These are phyloP conservation scores for Colletotrichum kahawae DNA, from an alignment of 2,329 filamentous ascomycete genomes.

Conservation along the genomic window DNA sequence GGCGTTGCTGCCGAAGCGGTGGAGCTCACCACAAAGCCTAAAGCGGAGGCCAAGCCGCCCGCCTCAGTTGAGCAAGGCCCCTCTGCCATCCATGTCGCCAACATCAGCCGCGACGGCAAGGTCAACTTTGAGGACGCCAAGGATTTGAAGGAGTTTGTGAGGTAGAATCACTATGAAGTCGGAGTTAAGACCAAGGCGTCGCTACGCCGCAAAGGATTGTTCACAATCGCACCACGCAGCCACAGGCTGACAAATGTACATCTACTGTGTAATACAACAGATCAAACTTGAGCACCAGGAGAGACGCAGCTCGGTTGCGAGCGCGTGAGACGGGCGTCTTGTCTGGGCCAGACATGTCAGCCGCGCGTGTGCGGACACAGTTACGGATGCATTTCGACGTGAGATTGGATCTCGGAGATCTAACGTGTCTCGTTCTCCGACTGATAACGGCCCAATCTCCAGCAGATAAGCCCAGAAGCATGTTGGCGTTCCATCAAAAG, in stretches of 20 bases:
- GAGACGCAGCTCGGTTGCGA: neutral
- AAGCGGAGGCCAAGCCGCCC: constrained; percentile 31
- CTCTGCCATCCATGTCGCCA: constrained; percentile 59
- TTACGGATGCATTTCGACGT: neutral
- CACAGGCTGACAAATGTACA: constrained; percentile 8
- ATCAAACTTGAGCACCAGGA: neutral
- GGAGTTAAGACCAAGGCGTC: neutral
- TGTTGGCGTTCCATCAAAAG: neutral
- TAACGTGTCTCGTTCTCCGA: neutral
- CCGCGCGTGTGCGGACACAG: neutral
- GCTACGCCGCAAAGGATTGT: neutral
- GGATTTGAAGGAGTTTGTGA: constrained; percentile 61
- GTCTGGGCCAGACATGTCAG: neutral
- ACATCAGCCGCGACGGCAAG: constrained; percentile 65
- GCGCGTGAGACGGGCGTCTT: neutral
- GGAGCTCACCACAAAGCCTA: constrained; percentile 47
- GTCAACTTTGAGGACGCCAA: constrained; percentile 69
- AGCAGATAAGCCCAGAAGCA: neutral
- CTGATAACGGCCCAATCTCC: neutral
- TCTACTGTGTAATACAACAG: constrained; percentile 21
- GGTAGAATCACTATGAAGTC: constrained; percentile 28
- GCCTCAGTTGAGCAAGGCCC: constrained; percentile 37
- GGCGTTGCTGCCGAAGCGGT: constrained; percentile 70
- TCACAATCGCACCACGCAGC: neutral
- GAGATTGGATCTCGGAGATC: neutral